Conservation (phyloP, 495 filamentous ascomycete genomes). For the Aspergillus hancockii region DNA sequence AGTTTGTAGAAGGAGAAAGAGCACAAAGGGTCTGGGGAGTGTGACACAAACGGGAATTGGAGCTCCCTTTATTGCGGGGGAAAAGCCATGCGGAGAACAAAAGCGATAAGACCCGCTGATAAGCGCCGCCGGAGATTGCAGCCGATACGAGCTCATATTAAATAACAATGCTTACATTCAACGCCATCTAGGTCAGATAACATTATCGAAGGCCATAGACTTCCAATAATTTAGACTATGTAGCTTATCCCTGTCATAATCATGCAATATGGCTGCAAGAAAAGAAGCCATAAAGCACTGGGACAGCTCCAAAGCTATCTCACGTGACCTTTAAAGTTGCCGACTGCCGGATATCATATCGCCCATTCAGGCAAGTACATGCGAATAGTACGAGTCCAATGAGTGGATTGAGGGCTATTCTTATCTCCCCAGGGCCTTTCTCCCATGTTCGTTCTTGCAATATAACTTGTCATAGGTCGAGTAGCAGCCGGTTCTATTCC, state of each 20-base stretch:
- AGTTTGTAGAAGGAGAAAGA: neutral
- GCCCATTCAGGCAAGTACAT: slow-evolving; percentile 26
- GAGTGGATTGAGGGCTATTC: neutral
- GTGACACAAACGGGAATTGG: slow-evolving; percentile 5
- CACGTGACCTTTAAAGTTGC: slow-evolving; percentile 15
- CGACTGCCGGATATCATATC: slow-evolving; percentile 1
- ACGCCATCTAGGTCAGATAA: too few relatives aligned
- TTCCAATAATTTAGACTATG: too few relatives aligned
- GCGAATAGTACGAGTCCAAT: slow-evolving; percentile 13
- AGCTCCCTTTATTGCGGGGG: slow-evolving; percentile 30
- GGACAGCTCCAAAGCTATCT: neutral
- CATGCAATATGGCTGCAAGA: neutral
- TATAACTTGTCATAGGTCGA: too few relatives aligned
- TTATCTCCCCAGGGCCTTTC: neutral
- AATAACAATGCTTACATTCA: too few relatives aligned
- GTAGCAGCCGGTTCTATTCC: too few relatives aligned
- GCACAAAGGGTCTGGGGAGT: slow-evolving; percentile 3
- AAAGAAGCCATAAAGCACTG: neutral
- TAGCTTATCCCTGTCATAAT: neutral
- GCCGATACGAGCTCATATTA: neutral
- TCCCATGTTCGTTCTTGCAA: neutral
- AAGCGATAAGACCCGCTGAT: slow-evolving; percentile 28
- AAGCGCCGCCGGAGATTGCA: slow-evolving; percentile 17
- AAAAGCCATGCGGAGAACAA: slow-evolving; percentile 17
- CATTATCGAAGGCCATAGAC: too few relatives aligned